Evolutionary conservation across 1,284 basidiomycete genomes (phyloP).

Genomic region (Anthracocystis setariae): DNA sequence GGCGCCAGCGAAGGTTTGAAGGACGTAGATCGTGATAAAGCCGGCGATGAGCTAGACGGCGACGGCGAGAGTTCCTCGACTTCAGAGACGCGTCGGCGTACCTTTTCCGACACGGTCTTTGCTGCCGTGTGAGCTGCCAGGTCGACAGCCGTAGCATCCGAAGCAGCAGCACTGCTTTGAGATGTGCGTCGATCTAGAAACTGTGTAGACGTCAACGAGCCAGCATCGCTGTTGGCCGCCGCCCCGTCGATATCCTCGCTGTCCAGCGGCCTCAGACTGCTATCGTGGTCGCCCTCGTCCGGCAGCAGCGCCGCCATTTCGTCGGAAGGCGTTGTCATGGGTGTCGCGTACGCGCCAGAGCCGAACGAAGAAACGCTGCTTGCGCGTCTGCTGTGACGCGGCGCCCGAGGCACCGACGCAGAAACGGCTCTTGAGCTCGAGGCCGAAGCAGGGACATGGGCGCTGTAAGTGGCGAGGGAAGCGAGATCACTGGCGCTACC

Average conservation of each 20-base stretch:
- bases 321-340: constrained; percentile 49
- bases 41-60: constrained; percentile 31
- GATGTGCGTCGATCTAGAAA: constrained; percentile 19
- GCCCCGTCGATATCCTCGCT: constrained; percentile 8
- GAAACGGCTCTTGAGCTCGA: constrained; percentile 27
- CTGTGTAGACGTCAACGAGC: constrained; percentile 5
- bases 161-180: constrained; percentile 38
- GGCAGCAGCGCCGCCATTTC: constrained; percentile 48
- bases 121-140: constrained; percentile 28
- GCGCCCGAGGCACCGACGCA: constrained; percentile 14
- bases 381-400: constrained; percentile 40
- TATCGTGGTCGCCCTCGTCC: constrained; percentile 30
- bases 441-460: constrained; percentile 4
- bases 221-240: background rate
- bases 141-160: constrained; percentile 41
- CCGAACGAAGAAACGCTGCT: constrained; percentile 51
- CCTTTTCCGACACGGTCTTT: constrained; percentile 8
- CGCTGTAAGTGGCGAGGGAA: constrained; percentile 7
- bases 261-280: constrained; percentile 29
- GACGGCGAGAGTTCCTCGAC: constrained; percentile 44
- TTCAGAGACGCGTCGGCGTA: constrained; percentile 27
- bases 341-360: constrained; percentile 48
- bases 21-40: constrained; percentile 31
- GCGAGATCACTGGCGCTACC: constrained; percentile 33
- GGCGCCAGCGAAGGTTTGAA: constrained; percentile 23